These are phyloP conservation scores for Starmerella stigmatis DNA, from an alignment of 805 yeast species.

Conservation along the genomic window DNA sequence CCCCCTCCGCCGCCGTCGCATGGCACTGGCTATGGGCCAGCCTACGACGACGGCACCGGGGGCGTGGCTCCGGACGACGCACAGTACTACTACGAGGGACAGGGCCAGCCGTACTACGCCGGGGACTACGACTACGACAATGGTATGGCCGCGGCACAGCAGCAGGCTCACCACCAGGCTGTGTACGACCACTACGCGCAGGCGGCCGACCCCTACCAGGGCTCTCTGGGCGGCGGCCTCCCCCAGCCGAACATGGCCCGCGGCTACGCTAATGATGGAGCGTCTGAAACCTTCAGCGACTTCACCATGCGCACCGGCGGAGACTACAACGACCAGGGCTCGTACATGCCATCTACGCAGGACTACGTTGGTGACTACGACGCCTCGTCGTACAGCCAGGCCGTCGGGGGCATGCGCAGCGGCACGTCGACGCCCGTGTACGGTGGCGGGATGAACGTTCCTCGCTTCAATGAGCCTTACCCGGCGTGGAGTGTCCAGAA, in stretches of 20 bases:
- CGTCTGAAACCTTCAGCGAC: conserved; percentile 35
- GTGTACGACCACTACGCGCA: conserved; percentile 25
- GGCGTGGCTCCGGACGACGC: conserved; percentile 22
- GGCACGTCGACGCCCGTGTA: conserved; percentile 93
- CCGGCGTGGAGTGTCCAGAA: conserved; percentile 99
- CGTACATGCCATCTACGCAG: conserved; percentile 25
- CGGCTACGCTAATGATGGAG: conserved; percentile 29
- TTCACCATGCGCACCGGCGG: conserved; percentile 37
- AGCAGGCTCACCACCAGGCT: conserved; percentile 22
- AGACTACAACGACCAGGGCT: conserved; percentile 32
- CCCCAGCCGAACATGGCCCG: conserved; percentile 23
- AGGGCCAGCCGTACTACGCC: conserved; percentile 24
- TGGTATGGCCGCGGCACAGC: conserved; percentile 27
- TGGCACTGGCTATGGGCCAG: conserved; percentile 14
- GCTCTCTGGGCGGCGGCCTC: conserved; percentile 15
- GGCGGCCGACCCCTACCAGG: conserved; percentile 15
- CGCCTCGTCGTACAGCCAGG: conserved; percentile 28
- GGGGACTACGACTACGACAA: conserved; percentile 31
- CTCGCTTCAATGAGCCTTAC: conserved; percentile 66
- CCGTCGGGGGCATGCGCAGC: conserved; percentile 43
- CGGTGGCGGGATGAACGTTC: conserved; percentile 41
- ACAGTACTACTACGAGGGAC: conserved; percentile 31
- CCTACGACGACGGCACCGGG: conserved; percentile 21
- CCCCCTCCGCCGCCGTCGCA: conserved; percentile 14
- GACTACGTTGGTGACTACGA: conserved; percentile 29